Conservation (phyloP, 75 land plant species). For the Cupressus sempervirens region DNA sequence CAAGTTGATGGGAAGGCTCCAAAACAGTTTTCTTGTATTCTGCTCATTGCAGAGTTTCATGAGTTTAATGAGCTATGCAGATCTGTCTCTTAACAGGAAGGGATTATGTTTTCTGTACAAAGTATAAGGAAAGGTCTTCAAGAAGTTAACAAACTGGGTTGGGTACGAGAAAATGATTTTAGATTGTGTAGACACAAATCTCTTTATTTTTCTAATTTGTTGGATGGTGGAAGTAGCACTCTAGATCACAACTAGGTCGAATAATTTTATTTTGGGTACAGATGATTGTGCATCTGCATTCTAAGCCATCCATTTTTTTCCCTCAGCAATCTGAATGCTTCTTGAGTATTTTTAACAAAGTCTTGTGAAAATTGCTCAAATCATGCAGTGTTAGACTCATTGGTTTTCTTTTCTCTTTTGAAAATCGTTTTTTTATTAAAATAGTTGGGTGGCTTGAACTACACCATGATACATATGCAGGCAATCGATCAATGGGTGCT, state of each 20-base stretch:
- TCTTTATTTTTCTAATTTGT: background rate
- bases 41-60: background rate
- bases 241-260: background rate
- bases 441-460: background rate
- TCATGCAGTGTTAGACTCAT: background rate
- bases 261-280: background rate
- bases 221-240: background rate
- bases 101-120: background rate
- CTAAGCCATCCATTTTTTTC: background rate
- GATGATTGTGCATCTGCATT: background rate
- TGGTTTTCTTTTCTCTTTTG: background rate
- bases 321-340: background rate
- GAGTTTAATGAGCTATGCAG: background rate
- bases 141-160: background rate
- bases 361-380: background rate
- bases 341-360: no score
- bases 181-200: background rate
- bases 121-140: background rate
- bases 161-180: background rate
- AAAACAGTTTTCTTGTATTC: background rate
- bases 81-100: background rate
- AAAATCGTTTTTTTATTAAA: background rate
- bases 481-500: slow-evolving; percentile 4
- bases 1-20: background rate
- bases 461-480: slow-evolving; percentile 4